A percentile compares a stretch with the other conserved stretches of the same genome.
Conservation (phyloP, 75 land plant genomes). For the Sequoiadendron giganteum region DNA sequence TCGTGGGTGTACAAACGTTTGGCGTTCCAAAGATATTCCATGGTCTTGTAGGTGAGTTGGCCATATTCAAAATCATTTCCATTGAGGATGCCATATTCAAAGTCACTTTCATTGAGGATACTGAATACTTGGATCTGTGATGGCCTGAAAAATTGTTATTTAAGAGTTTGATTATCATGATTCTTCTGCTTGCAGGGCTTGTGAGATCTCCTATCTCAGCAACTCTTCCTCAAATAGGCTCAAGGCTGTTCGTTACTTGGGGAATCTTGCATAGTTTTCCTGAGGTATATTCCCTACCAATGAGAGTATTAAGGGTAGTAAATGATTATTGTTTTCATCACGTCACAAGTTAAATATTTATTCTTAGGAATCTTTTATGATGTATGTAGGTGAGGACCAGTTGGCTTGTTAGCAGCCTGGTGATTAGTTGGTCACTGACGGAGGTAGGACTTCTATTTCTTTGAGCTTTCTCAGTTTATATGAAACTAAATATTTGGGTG, state of each 20-base stretch:
- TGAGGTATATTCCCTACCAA: constrained; percentile 39
- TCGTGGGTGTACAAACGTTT: background rate
- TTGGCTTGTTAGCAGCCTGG: constrained; percentile 66
- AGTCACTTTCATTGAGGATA: background rate
- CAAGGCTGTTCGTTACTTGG: constrained; percentile 82
- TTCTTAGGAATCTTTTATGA: background rate
- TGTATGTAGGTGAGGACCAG: constrained; percentile 48
- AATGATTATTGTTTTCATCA: background rate
- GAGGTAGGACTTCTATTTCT: constrained; percentile 43
- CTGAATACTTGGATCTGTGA: background rate
- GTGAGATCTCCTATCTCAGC: constrained; percentile 83
- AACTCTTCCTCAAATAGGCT: constrained; percentile 80
- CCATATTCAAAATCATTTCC: background rate
- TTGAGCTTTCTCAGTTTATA: background rate
- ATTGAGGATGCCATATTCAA: background rate
- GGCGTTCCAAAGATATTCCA: constrained; percentile 46
- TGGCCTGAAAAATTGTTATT: background rate
- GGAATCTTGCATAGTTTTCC: constrained; percentile 81
- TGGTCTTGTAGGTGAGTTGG: constrained; percentile 46
- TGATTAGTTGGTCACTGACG: constrained; percentile 89
- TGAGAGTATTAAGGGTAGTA: background rate
- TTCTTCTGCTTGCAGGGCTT: constrained; percentile 40
- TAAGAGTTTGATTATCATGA: background rate
- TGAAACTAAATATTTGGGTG: background rate
- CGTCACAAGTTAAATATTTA: background rate